phyloP scores from a whole-genome alignment of 768 basidiomycete species.

The Xanthoconium purpureum region DNA sequence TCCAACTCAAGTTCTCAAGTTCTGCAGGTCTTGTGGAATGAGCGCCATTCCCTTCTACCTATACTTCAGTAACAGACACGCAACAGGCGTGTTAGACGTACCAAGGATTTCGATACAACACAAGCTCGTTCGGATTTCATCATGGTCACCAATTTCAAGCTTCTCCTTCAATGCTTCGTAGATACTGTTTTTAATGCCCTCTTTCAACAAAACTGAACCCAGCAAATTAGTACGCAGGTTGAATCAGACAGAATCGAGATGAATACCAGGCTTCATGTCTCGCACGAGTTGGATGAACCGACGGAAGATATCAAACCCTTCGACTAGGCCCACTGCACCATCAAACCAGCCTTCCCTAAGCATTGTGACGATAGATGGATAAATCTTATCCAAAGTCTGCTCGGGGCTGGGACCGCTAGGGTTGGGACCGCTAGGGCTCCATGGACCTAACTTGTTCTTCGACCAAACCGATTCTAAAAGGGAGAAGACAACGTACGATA shows the following conservation, averaged over 20 bases:
- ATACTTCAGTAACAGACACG: neutral
- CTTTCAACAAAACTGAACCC: neutral
- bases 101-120: neutral
- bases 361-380: neutral
- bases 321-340: no score
- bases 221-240: neutral
- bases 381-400: neutral
- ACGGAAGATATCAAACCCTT: neutral
- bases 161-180: neutral
- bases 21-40: neutral
- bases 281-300: neutral
- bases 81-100: no score
- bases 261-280: neutral
- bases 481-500: no score
- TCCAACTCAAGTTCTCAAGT: no score
- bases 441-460: neutral
- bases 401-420: no score
- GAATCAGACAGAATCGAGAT: neutral
- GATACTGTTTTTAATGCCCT: no score
- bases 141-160: neutral
- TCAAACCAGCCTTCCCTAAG: neutral
- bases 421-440: neutral
- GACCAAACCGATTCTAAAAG: neutral
- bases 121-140: neutral
- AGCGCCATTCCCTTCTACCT: neutral